Percentiles rank a stretch among this genome's conserved stretches.
Conservation (phyloP, 257 asterid species). For the Lithospermum erythrorhizon region DNA sequence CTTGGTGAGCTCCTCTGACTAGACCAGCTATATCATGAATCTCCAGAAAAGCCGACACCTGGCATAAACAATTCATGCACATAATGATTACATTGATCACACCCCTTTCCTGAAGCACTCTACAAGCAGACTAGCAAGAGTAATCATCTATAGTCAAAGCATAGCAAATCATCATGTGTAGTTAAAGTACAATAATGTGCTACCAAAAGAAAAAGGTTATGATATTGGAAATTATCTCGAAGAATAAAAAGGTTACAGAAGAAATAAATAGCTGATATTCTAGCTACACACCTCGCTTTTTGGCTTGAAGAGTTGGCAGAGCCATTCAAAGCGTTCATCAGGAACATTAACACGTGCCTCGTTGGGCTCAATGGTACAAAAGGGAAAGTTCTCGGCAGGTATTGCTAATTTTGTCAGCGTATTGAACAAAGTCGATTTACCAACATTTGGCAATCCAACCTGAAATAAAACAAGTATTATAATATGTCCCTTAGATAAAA, state of each 20-base stretch:
- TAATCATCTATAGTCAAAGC: no score
- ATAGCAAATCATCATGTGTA: no score
- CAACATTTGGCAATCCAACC: slow-evolving; percentile 99
- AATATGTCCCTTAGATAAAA: neutral
- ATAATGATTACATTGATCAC: neutral
- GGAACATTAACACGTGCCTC: slow-evolving; percentile 94
- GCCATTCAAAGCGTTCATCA: slow-evolving; percentile 96
- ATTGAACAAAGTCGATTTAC: slow-evolving; percentile 93
- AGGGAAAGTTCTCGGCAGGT: slow-evolving; percentile 97
- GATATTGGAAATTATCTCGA: neutral
- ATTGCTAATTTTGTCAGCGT: slow-evolving; percentile 92
- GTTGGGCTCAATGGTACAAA: slow-evolving; percentile 95
- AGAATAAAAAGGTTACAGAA: neutral
- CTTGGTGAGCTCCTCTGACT: slow-evolving; percentile 96
- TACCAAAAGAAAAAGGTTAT: no score
- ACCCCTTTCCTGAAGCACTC: neutral
- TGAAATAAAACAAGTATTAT: slow-evolving; percentile 21
- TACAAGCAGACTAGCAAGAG: neutral
- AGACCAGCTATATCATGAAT: slow-evolving; percentile 98
- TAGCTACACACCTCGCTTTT: slow-evolving; percentile 68
- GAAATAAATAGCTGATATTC: slow-evolving; percentile 6
- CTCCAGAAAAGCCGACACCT: slow-evolving; percentile 92
- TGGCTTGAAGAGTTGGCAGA: slow-evolving; percentile 77
- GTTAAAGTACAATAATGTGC: no score
- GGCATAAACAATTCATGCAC: slow-evolving; percentile 1